These are phyloP conservation scores for Physcomitrium patens DNA, from an alignment of 225 moss, liverwort and hornwort species.

Conservation along the genomic window DNA sequence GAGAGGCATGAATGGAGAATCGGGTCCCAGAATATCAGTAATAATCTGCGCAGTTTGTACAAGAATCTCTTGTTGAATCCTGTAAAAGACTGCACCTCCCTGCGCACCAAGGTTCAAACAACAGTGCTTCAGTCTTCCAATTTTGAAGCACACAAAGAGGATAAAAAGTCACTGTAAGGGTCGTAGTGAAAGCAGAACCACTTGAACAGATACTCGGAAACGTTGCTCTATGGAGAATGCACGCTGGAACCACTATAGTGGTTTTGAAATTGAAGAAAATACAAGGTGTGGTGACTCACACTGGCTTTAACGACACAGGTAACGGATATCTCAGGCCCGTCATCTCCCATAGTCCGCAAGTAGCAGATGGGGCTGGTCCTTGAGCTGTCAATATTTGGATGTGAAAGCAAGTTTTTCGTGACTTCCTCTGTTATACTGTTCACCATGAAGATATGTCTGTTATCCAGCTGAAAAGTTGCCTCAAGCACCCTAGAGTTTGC, in stretches of 20 bases:
- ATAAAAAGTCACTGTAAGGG: neutral
- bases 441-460: slow-evolving; percentile 68
- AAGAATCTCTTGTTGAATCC: slow-evolving; percentile 68
- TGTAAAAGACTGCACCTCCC: slow-evolving; percentile 59
- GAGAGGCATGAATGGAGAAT: slow-evolving; percentile 46
- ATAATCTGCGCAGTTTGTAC: slow-evolving; percentile 66
- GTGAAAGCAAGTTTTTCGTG: slow-evolving; percentile 41
- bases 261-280: neutral
- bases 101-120: slow-evolving; percentile 36
- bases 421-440: slow-evolving; percentile 57
- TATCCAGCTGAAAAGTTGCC: slow-evolving; percentile 65
- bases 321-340: slow-evolving; percentile 48
- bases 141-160: neutral
- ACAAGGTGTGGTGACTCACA: slow-evolving; percentile 41
- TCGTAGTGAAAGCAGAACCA: neutral
- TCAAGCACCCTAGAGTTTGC: slow-evolving; percentile 64
- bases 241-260: neutral
- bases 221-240: neutral
- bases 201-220: neutral
- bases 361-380: slow-evolving; percentile 64
- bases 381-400: slow-evolving; percentile 57
- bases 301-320: slow-evolving; percentile 45
- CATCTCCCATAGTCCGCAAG: slow-evolving; percentile 51
- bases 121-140: neutral
- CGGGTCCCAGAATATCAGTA: slow-evolving; percentile 36